These are phyloP conservation scores for Acer negundo DNA, from an alignment of 345 rosid genomes.

Conservation along the genomic window DNA sequence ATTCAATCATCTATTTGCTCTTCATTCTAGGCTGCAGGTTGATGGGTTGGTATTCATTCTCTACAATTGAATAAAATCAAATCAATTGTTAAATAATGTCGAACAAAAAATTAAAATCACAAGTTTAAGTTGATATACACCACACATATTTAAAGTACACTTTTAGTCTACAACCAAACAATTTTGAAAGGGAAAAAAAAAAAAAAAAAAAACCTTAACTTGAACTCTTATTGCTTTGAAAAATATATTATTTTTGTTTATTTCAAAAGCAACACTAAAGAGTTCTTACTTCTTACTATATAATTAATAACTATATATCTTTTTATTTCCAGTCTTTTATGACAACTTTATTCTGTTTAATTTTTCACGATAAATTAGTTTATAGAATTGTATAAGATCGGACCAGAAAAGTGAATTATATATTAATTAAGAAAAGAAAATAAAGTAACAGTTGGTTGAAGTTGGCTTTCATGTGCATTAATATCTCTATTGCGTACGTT, in stretches of 20 bases:
- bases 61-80: no score
- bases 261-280: not conserved
- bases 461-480: constrained; percentile 8
- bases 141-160: no score
- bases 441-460: not conserved
- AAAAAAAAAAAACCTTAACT: no score
- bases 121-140: no score
- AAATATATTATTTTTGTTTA: not conserved
- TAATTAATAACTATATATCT: not conserved
- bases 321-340: not conserved
- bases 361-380: not conserved
- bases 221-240: not conserved
- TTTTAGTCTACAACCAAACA: no score
- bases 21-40: no score
- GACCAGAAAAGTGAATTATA: not conserved
- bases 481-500: not conserved
- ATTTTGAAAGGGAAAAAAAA: no score
- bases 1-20: no score
- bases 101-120: no score
- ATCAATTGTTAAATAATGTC: no score
- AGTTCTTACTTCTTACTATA: not conserved
- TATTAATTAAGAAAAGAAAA: not conserved
- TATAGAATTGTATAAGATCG: not conserved
- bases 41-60: no score
- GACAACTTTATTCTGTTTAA: not conserved